Conservation (phyloP, 306 rosid genomes). For the Lathyrus tuberosus region DNA sequence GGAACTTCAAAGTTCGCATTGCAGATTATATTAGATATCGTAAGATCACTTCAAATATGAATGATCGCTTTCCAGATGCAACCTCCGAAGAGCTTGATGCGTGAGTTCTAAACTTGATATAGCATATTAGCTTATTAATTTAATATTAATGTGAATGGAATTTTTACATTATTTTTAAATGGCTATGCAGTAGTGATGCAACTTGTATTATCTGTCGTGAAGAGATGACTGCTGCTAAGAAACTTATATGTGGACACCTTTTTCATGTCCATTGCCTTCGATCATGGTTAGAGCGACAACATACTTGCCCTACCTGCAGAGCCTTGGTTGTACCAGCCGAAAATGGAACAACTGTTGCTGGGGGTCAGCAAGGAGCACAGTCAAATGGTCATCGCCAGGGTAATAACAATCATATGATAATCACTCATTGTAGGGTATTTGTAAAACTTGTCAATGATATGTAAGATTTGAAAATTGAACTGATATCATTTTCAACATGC, state of each 20-base stretch:
- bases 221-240: conserved; percentile 98
- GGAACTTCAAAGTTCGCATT: conserved; percentile 89
- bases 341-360: conserved; percentile 62
- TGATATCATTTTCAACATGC: conserved; percentile 22
- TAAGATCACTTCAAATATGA: conserved; percentile 98
- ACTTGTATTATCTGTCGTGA: conserved; percentile 99
- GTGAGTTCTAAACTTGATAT: conserved; percentile 58
- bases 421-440: conserved; percentile 14
- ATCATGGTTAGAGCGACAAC: conserved; percentile 98
- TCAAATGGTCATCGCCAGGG: conserved; percentile 71
- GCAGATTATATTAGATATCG: conserved; percentile 91
- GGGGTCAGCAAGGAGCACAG: conserved; percentile 68
- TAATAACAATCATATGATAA: conserved; percentile 38
- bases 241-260: conserved; percentile 92
- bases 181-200: conserved; percentile 83
- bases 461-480: conserved; percentile 30
- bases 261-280: conserved; percentile 98
- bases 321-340: conserved; percentile 96
- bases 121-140: conserved; percentile 20
- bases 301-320: conserved; percentile 98
- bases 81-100: conserved; percentile 91
- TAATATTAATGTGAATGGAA: conserved; percentile 26
- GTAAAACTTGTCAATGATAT: conserved; percentile 10
- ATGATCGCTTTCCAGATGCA: conserved; percentile 96
- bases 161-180: conserved; percentile 22